Evolutionary conservation across 495 filamentous ascomycete genomes (phyloP).

Genomic region (Hypoxylon subgilvum): DNA sequence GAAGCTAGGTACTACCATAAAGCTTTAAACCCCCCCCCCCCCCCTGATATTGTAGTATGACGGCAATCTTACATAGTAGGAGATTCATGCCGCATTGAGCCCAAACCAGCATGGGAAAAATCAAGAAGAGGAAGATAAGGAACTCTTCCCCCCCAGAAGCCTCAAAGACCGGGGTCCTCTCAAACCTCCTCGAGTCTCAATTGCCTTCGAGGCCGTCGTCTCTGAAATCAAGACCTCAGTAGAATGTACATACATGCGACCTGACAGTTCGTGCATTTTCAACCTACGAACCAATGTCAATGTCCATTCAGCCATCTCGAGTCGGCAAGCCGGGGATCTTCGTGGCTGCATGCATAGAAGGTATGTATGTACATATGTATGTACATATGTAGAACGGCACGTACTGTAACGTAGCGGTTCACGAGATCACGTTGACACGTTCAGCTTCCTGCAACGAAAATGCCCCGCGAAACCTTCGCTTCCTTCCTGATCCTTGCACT

Average conservation of each 20-base stretch:
- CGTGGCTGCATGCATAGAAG: not conserved
- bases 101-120: not conserved
- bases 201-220: too few species aligned
- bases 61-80: constrained; percentile 16
- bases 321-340: constrained; percentile 1
- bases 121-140: not conserved
- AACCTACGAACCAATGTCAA: too few species aligned
- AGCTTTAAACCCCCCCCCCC: too few species aligned
- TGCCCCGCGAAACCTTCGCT: constrained; percentile 17
- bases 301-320: constrained; percentile 27
- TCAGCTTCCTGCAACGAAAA: constrained; percentile 30
- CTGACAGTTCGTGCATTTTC: too few species aligned
- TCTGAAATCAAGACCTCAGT: too few species aligned
- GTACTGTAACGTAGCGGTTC: constrained; percentile 2
- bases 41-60: constrained; percentile 7
- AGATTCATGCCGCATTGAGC: constrained; percentile 21
- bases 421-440: constrained; percentile 25
- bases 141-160: too few species aligned
- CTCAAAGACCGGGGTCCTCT: too few species aligned
- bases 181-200: constrained; percentile 1
- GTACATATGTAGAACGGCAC: too few species aligned
- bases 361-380: too few species aligned
- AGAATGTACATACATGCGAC: too few species aligned
- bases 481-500: constrained; percentile 8
- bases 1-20: too few species aligned